Base-by-base conservation (phyloP, 768 basidiomycete genomes). In the Lactarius deliciosus region DNA sequence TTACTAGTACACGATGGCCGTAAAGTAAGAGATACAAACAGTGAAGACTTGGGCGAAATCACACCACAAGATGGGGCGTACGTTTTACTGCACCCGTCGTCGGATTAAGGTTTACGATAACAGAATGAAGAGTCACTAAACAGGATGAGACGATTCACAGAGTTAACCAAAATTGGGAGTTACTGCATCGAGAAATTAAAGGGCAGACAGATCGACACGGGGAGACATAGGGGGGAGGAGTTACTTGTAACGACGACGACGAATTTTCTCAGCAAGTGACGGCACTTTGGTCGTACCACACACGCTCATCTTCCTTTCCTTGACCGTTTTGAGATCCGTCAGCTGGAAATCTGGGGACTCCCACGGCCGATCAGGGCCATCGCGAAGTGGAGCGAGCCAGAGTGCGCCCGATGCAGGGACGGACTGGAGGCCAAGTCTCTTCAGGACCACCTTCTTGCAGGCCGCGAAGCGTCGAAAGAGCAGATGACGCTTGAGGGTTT, bases 171-270 rank as follows among this genome's bases (percentile, higher is more conserved):
- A 63, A 40, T 40, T 58, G 50, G 65, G 43, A 63, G 3, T 54
- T 57, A 43, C 57, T 20, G 5, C 22, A 66, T 63, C 61, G 16
- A 50, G 57, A 10, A 63, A 41, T 38, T 61, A 30, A 43, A 40
- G 25, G 16, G 22, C 22, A 40, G 47, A 20, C 7, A 32, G 32
- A 32, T 32, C 32, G 32, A 32, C 32, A 32, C 4, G 32, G 61
- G 56, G 36, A 16, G 10, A 58, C 5, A 40, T 13, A 55, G 55
- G 65, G 25, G 4, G 34, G 15, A 18, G 50, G 15, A 18, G 50
- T 65, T 54, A 65, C 41, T 65, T 61, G 64, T 61, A 61, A 38
- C 59, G 59, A 65, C 64, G 64, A 56, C 59, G 64, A 56, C 53
- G 28, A 54, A 6, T 43, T 10, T 15, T 30, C n/a, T 25, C 10